Evolutionary conservation across 2,329 filamentous ascomycete species (phyloP).

Genomic region (Botrytis paeoniae): DNA sequence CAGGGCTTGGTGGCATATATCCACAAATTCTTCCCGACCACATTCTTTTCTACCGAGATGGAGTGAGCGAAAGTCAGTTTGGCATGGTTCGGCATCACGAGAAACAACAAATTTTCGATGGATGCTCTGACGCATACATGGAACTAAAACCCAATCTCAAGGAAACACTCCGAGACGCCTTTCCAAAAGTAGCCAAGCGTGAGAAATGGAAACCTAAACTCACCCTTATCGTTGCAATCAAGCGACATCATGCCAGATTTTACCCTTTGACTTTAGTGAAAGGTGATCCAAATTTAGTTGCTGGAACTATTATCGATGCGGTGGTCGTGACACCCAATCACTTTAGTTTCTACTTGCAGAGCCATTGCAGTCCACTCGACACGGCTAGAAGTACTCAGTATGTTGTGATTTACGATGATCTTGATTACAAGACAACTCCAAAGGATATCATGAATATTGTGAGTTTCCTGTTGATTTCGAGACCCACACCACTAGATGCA

Average conservation of each 20-base stretch:
- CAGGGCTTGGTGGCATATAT: background rate
- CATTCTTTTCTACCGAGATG: background rate
- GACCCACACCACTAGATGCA: background rate
- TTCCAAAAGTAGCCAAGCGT: background rate
- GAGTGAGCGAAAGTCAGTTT: slow-evolving; percentile 1
- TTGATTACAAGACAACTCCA: slow-evolving; percentile 60
- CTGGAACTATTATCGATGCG: background rate
- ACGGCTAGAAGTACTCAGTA: slow-evolving; percentile 16
- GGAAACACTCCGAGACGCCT: too few species aligned
- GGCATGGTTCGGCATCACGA: background rate
- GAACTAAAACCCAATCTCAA: background rate
- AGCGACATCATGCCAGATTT: slow-evolving; percentile 1
- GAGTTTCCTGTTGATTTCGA: background rate
- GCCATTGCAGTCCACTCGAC: background rate
- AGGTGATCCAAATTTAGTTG: slow-evolving; percentile 20
- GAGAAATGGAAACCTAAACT: background rate
- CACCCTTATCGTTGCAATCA: background rate
- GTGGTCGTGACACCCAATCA: background rate
- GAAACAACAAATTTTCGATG: background rate
- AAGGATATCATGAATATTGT: background rate
- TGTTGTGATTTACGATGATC: slow-evolving; percentile 36
- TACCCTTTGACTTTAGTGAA: background rate
- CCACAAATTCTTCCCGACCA: background rate
- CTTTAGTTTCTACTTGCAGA: slow-evolving; percentile 8
- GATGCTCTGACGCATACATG: background rate